phyloP scores from a whole-genome alignment of 805 yeast genomes.

The Kockiozyma suomiensis region DNA sequence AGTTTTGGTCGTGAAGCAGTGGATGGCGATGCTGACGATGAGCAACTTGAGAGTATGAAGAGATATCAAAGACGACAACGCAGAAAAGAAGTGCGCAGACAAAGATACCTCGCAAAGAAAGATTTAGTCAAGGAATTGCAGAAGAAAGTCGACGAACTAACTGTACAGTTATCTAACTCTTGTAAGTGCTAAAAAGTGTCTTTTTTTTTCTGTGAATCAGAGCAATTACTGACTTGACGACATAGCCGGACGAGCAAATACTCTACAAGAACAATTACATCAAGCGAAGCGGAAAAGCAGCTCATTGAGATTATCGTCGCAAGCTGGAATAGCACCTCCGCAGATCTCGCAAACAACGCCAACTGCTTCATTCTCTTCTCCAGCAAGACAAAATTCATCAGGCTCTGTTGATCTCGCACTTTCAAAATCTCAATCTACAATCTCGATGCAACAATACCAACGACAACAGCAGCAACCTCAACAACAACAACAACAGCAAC shows the following conservation, averaged over 20 bases:
- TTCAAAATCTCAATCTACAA: conserved; percentile 8
- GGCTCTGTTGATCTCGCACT: conserved; percentile 1
- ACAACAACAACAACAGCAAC: conserved; percentile 18
- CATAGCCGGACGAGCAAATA: conserved; percentile 20
- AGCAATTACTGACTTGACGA: neutral
- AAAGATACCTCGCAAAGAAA: conserved; percentile 1
- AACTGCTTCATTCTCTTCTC: conserved; percentile 16
- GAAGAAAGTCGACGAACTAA: conserved; percentile 16
- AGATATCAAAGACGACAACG: neutral
- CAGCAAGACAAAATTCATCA: conserved; percentile 9
- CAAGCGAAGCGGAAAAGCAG: conserved; percentile 24
- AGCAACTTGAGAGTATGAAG: neutral
- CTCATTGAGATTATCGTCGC: conserved; percentile 13
- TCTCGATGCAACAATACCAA: conserved; percentile 1
- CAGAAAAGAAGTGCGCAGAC: neutral
- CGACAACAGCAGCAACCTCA: conserved; percentile 15
- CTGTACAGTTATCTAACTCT: conserved; percentile 6
- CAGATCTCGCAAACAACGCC: conserved; percentile 18
- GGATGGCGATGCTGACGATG: neutral
- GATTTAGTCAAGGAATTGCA: conserved; percentile 9
- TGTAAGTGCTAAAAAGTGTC: too few relatives aligned
- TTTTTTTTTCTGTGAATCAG: neutral
- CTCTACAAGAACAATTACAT: conserved; percentile 19
- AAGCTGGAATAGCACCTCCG: conserved; percentile 25
- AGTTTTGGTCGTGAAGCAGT: neutral